Percentiles rank a stretch among this genome's conserved stretches.
Evolutionary conservation across 371 early-diverging fungal species (phyloP).

Genomic region (Funneliformis caledonium): DNA sequence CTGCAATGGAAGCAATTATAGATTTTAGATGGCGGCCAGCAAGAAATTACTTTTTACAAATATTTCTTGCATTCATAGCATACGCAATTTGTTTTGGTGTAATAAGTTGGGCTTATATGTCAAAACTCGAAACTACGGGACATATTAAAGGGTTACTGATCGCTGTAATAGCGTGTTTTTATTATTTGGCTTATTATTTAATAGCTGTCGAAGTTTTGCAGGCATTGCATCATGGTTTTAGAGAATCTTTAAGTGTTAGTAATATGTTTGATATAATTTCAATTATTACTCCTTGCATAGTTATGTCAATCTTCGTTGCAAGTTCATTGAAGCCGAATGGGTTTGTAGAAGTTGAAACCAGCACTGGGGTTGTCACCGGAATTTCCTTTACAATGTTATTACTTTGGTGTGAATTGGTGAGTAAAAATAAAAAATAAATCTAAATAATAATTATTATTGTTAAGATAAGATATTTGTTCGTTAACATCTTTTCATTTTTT

Average conservation of each 20-base stretch:
- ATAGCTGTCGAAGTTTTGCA: background rate
- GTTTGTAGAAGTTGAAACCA: background rate
- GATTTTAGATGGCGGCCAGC: conserved; percentile 4
- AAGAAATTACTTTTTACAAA: background rate
- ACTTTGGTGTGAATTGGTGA: background rate
- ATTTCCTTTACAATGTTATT: conserved; percentile 6
- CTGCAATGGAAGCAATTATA: conserved; percentile 18
- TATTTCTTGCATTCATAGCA: background rate
- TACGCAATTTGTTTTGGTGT: conserved; percentile 11
- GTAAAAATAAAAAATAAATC: background rate
- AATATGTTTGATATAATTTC: conserved; percentile 7
- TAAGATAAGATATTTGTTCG: too few species aligned
- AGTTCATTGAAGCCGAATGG: background rate
- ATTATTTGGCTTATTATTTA: background rate
- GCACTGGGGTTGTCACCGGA: background rate
- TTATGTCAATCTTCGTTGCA: background rate
- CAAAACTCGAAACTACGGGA: background rate
- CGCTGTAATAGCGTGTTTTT: background rate
- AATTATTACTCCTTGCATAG: background rate
- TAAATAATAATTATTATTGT: too few species aligned
- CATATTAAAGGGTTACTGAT: background rate
- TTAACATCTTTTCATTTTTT: too few species aligned
- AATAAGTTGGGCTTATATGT: conserved; percentile 2
- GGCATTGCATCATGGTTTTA: background rate
- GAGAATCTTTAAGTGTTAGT: background rate